Evolutionary conservation across 129 eudicot genomes (phyloP).

Genomic region (Artemisia annua): DNA sequence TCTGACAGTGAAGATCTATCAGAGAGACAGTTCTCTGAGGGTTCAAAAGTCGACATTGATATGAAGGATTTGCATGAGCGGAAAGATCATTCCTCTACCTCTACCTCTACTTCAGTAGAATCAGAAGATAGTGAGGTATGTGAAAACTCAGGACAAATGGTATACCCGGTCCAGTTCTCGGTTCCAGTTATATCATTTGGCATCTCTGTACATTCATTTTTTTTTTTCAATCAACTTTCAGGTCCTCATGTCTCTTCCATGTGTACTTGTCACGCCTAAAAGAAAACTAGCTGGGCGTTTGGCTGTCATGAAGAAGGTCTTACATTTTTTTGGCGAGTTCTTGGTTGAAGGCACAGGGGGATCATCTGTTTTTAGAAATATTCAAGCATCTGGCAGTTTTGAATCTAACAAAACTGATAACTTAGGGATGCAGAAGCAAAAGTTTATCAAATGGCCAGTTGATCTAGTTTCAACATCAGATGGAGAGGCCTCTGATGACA

Average conservation of each 20-base stretch:
- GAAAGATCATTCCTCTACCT: conserved; percentile 47
- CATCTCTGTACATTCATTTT: conserved; percentile 26
- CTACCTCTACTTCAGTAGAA: no score
- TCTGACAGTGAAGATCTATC: conserved; percentile 49
- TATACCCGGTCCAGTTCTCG: background rate
- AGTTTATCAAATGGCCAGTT: conserved; percentile 54
- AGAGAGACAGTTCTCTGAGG: conserved; percentile 23
- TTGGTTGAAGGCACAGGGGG: conserved; percentile 99
- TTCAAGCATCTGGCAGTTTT: conserved; percentile 53
- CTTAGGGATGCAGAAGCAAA: conserved; percentile 51
- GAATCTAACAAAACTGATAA: conserved; percentile 60
- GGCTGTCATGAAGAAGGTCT: conserved; percentile 69
- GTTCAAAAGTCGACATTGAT: conserved; percentile 44
- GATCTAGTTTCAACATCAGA: conserved; percentile 46
- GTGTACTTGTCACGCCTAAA: conserved; percentile 95
- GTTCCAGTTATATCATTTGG: background rate
- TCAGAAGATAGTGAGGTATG: conserved; percentile 84
- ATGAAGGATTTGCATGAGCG: conserved; percentile 59
- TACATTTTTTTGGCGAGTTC: conserved; percentile 88
- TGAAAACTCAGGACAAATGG: background rate
- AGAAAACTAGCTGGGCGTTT: conserved; percentile 90
- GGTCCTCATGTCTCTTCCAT: conserved; percentile 89
- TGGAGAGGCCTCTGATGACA: conserved; percentile 38
- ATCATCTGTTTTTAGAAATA: conserved; percentile 66
- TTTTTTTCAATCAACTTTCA: conserved; percentile 43